phyloP scores from a whole-genome alignment of 352 stramenopile species.

The Globisporangium mamillatum region DNA sequence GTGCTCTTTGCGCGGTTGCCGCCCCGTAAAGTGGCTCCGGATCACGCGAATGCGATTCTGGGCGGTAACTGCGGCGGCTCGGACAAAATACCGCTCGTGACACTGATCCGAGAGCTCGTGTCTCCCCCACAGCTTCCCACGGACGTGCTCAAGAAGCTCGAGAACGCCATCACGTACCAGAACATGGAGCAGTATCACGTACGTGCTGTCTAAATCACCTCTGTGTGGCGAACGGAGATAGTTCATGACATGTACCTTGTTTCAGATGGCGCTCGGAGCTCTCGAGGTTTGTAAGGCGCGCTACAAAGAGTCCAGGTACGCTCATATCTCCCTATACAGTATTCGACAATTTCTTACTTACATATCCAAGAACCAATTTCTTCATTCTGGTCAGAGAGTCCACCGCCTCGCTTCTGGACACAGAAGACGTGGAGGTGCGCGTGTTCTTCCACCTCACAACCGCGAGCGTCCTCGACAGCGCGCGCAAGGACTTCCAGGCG shows the following conservation, averaged over 20 bases:
- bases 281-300: conserved; percentile 40
- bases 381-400: background rate
- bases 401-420: background rate
- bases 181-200: conserved; percentile 65
- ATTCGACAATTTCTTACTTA: background rate
- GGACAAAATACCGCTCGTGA: conserved; percentile 35
- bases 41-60: background rate
- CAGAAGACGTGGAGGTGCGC: conserved; percentile 32
- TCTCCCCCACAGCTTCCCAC: conserved; percentile 39
- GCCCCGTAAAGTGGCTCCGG: conserved; percentile 21
- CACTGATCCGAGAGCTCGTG: conserved; percentile 58
- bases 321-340: background rate
- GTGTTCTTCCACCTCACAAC: conserved; percentile 53
- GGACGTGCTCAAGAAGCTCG: conserved; percentile 43
- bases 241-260: background rate
- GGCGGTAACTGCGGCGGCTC: conserved; percentile 8
- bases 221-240: background rate
- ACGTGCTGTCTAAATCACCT: conserved; percentile 8
- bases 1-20: conserved; percentile 36
- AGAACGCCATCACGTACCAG: conserved; percentile 60
- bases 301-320: conserved; percentile 37
- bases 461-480: conserved; percentile 60
- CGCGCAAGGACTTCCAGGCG: conserved; percentile 42
- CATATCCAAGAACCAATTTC: background rate
- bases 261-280: conserved; percentile 56